Conservation (phyloP, 352 stramenopile species). For the Globisporangium polare region DNA sequence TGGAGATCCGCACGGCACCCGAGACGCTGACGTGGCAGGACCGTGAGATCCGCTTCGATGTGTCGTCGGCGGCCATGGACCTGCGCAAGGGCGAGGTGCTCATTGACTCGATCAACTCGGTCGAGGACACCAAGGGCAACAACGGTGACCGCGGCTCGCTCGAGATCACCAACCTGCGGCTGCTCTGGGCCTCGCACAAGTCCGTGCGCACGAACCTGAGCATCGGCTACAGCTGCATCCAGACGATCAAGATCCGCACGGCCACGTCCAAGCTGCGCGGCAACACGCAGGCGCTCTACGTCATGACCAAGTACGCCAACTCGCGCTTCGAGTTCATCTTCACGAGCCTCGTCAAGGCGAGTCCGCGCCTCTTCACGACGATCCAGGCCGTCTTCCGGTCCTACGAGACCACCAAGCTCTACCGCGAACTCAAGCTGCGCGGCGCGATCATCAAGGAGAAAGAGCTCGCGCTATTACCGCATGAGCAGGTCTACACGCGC, state of each 20-base stretch:
- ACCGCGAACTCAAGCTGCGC: conserved; percentile 91
- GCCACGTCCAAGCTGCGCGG: conserved; percentile 88
- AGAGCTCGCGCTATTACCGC: conserved; percentile 79
- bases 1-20: conserved; percentile 54
- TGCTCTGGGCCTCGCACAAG: conserved; percentile 91
- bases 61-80: conserved; percentile 50
- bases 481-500: conserved; percentile 89
- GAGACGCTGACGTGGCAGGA: conserved; percentile 86
- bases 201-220: conserved; percentile 81
- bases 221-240: conserved; percentile 82
- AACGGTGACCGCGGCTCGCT: conserved; percentile 89
- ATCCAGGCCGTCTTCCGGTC: conserved; percentile 91
- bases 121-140: conserved; percentile 95
- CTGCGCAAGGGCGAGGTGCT: conserved; percentile 76
- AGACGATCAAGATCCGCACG: conserved; percentile 87
- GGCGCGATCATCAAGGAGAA: conserved; percentile 91
- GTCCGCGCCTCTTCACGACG: conserved; percentile 89
- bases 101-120: conserved; percentile 92
- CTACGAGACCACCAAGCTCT: conserved; percentile 92
- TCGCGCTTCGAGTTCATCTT: conserved; percentile 94
- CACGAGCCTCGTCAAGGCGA: conserved; percentile 90
- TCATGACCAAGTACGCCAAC: conserved; percentile 89
- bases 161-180: conserved; percentile 90
- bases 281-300: conserved; percentile 88
- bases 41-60: conserved; percentile 89